Evolutionary conservation across 1,139 yeast species (phyloP).

Genomic region (Taphrina wiesneri): DNA sequence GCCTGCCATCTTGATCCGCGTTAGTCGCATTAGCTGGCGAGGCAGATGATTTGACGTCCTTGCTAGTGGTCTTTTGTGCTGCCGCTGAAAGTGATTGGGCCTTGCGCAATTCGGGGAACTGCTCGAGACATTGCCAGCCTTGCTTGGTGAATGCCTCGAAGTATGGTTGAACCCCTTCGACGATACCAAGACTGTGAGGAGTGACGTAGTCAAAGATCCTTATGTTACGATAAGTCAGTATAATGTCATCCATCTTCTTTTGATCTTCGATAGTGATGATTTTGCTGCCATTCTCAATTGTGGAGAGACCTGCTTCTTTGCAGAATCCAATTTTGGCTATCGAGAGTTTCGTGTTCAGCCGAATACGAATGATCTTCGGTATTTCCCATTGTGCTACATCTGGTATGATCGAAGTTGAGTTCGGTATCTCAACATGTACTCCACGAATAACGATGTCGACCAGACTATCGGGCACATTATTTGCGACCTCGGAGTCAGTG

Average conservation of each 20-base stretch:
- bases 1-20: not conserved
- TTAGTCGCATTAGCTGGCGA: not conserved
- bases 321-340: constrained; percentile 27
- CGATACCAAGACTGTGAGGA: constrained; percentile 12
- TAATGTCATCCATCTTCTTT: not conserved
- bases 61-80: not conserved
- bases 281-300: not conserved
- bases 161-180: constrained; percentile 6
- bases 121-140: constrained; percentile 17
- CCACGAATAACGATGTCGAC: constrained; percentile 27
- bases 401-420: not conserved
- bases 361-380: not conserved
- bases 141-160: constrained; percentile 22
- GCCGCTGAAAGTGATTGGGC: not conserved
- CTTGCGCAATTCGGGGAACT: constrained; percentile 15
- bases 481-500: constrained; percentile 52
- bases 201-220: constrained; percentile 17
- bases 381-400: constrained; percentile 18
- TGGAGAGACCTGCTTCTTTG: constrained; percentile 9
- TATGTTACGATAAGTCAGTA: constrained; percentile 16
- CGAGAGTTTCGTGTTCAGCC: constrained; percentile 9
- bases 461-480: not conserved
- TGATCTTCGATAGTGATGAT: not conserved
- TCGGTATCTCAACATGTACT: constrained; percentile 12
- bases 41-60: not conserved